Evolutionary conservation across 2,329 filamentous ascomycete genomes (phyloP).

Genomic region (Diaporthe sp.): DNA sequence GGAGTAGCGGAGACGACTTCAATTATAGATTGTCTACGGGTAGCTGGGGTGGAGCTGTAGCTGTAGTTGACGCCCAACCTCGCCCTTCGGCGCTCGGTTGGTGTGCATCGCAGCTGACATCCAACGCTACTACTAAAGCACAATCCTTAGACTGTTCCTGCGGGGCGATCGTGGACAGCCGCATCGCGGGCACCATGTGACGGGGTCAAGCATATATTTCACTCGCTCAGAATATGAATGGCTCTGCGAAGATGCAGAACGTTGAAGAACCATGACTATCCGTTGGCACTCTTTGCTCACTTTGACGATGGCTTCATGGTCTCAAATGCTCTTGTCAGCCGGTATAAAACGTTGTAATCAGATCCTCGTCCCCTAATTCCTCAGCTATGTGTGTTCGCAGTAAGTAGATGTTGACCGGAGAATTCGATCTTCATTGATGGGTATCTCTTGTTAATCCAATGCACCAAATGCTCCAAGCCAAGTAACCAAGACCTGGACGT

Average conservation of each 20-base stretch:
- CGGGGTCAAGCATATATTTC: background rate
- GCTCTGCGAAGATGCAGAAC: background rate
- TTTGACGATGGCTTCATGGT: too few species aligned
- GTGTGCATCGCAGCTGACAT: constrained; percentile 14
- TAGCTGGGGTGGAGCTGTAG: background rate
- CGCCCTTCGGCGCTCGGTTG: background rate
- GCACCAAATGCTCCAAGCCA: background rate
- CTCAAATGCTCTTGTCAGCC: background rate
- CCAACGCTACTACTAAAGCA: background rate
- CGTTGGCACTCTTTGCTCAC: background rate
- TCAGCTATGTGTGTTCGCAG: background rate
- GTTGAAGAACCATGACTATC: background rate
- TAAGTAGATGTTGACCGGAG: background rate
- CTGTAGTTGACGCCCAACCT: background rate
- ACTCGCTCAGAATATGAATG: background rate
- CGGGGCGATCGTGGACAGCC: background rate
- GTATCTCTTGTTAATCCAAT: constrained; percentile 8
- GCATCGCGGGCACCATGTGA: background rate
- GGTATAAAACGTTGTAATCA: background rate
- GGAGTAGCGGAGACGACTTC: background rate
- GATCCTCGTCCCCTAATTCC: too few species aligned
- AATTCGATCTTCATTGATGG: background rate
- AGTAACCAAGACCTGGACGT: background rate
- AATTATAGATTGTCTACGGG: background rate
- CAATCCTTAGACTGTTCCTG: background rate